These are phyloP conservation scores for Arachis hypogaea DNA, from an alignment of 306 rosid genomes.

Conservation along the genomic window DNA sequence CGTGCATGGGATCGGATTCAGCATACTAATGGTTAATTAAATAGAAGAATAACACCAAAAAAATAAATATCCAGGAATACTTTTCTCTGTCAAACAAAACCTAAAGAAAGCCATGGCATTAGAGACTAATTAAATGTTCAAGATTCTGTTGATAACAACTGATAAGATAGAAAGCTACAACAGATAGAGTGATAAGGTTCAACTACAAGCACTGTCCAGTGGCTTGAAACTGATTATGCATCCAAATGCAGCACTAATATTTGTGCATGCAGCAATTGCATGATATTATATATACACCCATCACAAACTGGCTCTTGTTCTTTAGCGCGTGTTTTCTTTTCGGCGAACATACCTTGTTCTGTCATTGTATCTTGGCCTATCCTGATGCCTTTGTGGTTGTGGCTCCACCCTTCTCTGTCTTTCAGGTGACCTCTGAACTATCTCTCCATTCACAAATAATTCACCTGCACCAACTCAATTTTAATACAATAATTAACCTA, in stretches of 20 bases:
- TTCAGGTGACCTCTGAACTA: conserved; percentile 90
- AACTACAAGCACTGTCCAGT: background rate
- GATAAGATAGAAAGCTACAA: conserved; percentile 10
- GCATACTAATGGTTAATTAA: no score
- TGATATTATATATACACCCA: conserved; percentile 33
- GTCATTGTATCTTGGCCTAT: conserved; percentile 92
- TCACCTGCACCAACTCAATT: conserved; percentile 68
- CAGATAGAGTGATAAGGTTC: conserved; percentile 8
- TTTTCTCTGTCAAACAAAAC: no score
- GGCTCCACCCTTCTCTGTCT: conserved; percentile 98
- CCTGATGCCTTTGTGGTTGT: conserved; percentile 82
- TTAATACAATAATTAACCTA: conserved; percentile 4
- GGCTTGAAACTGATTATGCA: background rate
- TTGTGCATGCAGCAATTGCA: conserved; percentile 42
- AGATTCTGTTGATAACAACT: conserved; percentile 6
- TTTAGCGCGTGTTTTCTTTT: conserved; percentile 68
- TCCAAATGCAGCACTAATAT: conserved; percentile 12
- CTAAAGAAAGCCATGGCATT: conserved; percentile 11
- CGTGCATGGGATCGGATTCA: no score
- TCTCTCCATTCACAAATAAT: conserved; percentile 88
- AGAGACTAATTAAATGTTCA: background rate
- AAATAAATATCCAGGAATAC: no score
- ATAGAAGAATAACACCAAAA: no score
- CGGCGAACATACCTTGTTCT: conserved; percentile 78
- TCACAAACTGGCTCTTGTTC: conserved; percentile 21